A percentile compares a stretch with the other conserved stretches of the same genome.
Evolutionary conservation across 2,329 filamentous ascomycete species (phyloP).

Genomic region (Clonostachys solani): DNA sequence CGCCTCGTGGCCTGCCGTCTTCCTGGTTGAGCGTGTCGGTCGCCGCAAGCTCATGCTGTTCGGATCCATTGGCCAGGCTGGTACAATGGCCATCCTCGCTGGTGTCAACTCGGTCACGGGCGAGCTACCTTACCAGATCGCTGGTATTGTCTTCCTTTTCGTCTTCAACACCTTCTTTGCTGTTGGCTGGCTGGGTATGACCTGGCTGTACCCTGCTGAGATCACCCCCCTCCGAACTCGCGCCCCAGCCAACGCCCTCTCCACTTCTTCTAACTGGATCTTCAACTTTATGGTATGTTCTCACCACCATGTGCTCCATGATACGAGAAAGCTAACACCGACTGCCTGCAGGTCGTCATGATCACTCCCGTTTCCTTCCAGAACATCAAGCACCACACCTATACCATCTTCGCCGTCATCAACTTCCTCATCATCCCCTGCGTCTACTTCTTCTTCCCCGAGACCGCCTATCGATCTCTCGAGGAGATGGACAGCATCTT

Average conservation of each 20-base stretch:
- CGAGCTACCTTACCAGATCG: conserved; percentile 47
- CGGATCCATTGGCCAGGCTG: conserved; percentile 58
- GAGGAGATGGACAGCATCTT: conserved; percentile 67
- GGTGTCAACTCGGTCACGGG: conserved; percentile 48
- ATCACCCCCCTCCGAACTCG: conserved; percentile 65
- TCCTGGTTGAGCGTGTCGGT: conserved; percentile 62
- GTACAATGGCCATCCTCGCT: conserved; percentile 59
- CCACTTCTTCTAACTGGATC: conserved; percentile 53
- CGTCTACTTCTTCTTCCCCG: conserved; percentile 60
- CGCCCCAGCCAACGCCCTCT: conserved; percentile 54
- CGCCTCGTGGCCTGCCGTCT: conserved; percentile 56
- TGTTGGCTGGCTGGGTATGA: conserved; percentile 53
- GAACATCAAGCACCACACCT: conserved; percentile 55
- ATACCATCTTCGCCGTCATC: conserved; percentile 63
- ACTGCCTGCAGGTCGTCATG: conserved; percentile 44
- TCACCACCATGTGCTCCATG: neutral
- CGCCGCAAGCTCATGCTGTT: conserved; percentile 70
- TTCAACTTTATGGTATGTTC: conserved; percentile 52
- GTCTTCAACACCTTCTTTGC: conserved; percentile 56
- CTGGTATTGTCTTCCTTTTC: conserved; percentile 64
- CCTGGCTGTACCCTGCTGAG: conserved; percentile 63
- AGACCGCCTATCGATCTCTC: conserved; percentile 58
- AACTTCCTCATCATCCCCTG: conserved; percentile 55
- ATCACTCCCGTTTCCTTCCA: conserved; percentile 56
- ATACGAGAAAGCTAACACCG: neutral